Evolutionary conservation across 306 rosid species (phyloP).

Genomic region (Phaseolus lunatus): DNA sequence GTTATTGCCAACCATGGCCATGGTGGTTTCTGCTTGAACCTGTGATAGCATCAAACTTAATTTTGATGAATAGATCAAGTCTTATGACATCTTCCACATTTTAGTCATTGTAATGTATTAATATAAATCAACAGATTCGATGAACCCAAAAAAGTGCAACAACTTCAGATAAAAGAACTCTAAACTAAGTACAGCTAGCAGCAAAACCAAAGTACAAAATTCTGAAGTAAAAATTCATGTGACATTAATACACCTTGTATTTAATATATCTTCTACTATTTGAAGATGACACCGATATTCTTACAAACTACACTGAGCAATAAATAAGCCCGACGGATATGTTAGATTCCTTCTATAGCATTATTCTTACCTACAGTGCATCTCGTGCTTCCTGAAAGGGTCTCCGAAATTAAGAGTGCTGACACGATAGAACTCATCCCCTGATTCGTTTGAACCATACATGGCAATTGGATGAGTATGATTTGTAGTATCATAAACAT

Average conservation of each 20-base stretch:
- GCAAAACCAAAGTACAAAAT: conserved; percentile 17
- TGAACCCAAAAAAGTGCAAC: background rate
- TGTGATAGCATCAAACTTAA: conserved; percentile 52
- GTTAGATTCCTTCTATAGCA: conserved; percentile 9
- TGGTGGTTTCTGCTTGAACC: conserved; percentile 91
- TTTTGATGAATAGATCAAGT: conserved; percentile 35
- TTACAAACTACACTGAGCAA: background rate
- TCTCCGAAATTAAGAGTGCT: conserved; percentile 92
- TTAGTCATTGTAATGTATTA: conserved; percentile 19
- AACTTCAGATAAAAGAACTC: conserved; percentile 3
- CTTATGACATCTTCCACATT: conserved; percentile 30
- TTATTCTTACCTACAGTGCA: conserved; percentile 85
- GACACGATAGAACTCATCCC: conserved; percentile 65
- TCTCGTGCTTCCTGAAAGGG: conserved; percentile 94
- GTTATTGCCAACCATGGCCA: conserved; percentile 87
- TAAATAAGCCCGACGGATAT: background rate
- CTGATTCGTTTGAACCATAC: conserved; percentile 85
- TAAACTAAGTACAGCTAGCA: conserved; percentile 9
- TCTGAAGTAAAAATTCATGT: background rate
- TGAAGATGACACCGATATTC: background rate
- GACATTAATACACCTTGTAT: background rate
- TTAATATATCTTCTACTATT: conserved; percentile 23
- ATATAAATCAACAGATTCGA: background rate
- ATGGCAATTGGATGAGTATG: conserved; percentile 80
- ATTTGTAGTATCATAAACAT: conserved; percentile 92